These are phyloP conservation scores for Suhomyces panamericanus DNA, from an alignment of 1,139 yeast genomes.

Conservation along the genomic window DNA sequence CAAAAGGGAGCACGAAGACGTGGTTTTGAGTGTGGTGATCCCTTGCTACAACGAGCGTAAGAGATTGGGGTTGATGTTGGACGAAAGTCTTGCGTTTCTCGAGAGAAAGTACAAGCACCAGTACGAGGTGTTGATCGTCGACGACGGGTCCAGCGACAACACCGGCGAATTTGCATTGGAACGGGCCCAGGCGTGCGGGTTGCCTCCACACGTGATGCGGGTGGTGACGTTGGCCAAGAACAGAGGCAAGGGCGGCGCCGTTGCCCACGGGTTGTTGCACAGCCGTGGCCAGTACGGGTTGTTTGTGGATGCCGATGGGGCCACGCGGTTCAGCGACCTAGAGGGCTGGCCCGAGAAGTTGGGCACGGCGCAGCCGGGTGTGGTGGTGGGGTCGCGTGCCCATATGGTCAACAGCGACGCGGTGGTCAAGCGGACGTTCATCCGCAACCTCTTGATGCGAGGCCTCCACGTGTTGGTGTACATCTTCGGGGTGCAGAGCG, in stretches of 20 bases:
- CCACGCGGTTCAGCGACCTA: conserved; percentile 77
- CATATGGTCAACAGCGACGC: conserved; percentile 97
- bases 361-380: conserved; percentile 38
- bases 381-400: conserved; percentile 92
- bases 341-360: conserved; percentile 51
- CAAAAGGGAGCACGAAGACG: conserved; percentile 18
- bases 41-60: conserved; percentile 89
- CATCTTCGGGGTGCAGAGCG: conserved; percentile 82
- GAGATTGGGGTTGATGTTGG: conserved; percentile 72
- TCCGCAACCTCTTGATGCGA: conserved; percentile 90
- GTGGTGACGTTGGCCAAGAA: conserved; percentile 69
- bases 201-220: conserved; percentile 62
- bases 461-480: conserved; percentile 84
- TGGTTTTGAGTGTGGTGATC: conserved; percentile 71
- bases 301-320: conserved; percentile 98
- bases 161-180: conserved; percentile 72
- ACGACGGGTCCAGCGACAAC: conserved; percentile 87
- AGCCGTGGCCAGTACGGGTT: conserved; percentile 71
- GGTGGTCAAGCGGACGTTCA: conserved; percentile 85
- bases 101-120: conserved; percentile 27
- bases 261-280: conserved; percentile 85
- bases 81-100: conserved; percentile 68
- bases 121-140: conserved; percentile 84
- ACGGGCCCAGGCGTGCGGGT: conserved; percentile 53
- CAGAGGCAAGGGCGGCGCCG: conserved; percentile 98